Evolutionary conservation across 768 basidiomycete species (phyloP).

Genomic region (Podaxis mareebaensis): DNA sequence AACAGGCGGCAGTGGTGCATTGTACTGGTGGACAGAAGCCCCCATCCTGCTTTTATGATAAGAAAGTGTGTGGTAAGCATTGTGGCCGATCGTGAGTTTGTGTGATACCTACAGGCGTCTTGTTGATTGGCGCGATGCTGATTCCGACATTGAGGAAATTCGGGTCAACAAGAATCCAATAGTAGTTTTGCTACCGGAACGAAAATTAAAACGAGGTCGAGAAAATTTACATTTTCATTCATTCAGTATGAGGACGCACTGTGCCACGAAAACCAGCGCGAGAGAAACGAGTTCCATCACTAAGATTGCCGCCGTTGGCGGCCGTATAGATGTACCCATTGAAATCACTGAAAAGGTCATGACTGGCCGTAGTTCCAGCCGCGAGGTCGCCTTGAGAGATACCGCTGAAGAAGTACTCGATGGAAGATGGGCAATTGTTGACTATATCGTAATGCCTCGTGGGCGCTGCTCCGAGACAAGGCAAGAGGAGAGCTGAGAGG

Average conservation of each 20-base stretch:
- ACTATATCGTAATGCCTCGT: constrained; percentile 14
- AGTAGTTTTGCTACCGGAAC: constrained; percentile 23
- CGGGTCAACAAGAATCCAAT: constrained; percentile 30
- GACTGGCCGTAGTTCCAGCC: constrained; percentile 15
- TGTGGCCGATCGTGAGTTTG: background rate
- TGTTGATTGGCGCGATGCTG: constrained; percentile 23
- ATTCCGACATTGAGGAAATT: constrained; percentile 28
- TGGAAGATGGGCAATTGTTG: background rate
- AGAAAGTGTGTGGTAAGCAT: background rate
- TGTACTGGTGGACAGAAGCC: constrained; percentile 25
- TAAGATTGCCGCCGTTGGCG: background rate
- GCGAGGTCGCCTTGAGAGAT: constrained; percentile 18
- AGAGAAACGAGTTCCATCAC: background rate
- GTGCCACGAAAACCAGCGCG: constrained; percentile 19
- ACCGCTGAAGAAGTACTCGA: constrained; percentile 18
- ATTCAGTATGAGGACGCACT: constrained; percentile 2
- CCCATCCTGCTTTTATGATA: constrained; percentile 9
- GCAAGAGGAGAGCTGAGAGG: background rate
- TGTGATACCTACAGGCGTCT: background rate
- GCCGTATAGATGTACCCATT: background rate
- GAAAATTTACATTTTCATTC: background rate
- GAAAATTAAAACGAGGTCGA: background rate
- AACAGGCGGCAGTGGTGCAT: constrained; percentile 26
- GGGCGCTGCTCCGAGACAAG: background rate
- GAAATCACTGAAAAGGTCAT: background rate